Conservation (phyloP, 1,284 basidiomycete species). For the Thelephora terrestris region DNA sequence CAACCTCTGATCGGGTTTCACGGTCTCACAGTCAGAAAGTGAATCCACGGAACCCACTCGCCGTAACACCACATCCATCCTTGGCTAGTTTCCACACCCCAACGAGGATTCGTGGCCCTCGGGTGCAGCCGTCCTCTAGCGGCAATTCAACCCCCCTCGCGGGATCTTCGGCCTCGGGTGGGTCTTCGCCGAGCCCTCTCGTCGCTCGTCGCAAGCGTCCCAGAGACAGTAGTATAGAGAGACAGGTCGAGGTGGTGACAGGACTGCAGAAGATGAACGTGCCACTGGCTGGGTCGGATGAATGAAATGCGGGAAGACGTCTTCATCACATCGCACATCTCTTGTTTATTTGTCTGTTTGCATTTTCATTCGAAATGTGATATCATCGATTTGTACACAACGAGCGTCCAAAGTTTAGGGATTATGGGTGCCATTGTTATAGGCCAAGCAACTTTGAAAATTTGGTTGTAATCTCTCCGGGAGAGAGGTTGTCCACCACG, state of each 20-base stretch:
- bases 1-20: not conserved
- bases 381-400: too few relatives aligned
- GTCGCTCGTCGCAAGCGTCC: too few relatives aligned
- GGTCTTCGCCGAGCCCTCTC: too few relatives aligned
- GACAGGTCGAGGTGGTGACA: too few relatives aligned
- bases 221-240: too few relatives aligned
- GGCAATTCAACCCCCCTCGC: not conserved
- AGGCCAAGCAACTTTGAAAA: slow-evolving; percentile 48
- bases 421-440: slow-evolving; percentile 6
- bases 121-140: not conserved
- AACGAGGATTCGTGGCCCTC: not conserved
- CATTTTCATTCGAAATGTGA: too few relatives aligned
- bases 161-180: not conserved
- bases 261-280: too few relatives aligned
- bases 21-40: not conserved
- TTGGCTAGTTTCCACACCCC: not conserved
- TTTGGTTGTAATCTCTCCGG: slow-evolving; percentile 58
- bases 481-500: slow-evolving; percentile 68
- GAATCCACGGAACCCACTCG: not conserved
- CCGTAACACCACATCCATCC: not conserved
- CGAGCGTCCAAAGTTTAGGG: too few relatives aligned
- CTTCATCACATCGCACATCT: too few relatives aligned
- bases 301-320: too few relatives aligned
- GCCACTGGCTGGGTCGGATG: too few relatives aligned
- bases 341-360: too few relatives aligned